Conservation (phyloP, 345 rosid genomes). For the Lagerstroemia speciosa region DNA sequence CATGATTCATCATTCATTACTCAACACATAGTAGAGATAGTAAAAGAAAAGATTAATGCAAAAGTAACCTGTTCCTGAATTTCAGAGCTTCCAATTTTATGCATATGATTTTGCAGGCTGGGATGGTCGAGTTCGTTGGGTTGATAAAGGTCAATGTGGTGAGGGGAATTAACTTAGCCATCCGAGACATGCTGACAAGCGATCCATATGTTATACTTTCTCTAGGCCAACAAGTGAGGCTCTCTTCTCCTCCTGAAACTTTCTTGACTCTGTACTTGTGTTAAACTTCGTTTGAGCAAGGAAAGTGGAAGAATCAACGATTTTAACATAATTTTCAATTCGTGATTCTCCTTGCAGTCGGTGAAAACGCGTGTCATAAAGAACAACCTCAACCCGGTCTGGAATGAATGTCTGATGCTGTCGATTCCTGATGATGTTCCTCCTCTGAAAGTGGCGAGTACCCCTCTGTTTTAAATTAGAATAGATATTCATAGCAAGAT, state of each 20-base stretch:
- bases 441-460: constrained; percentile 28
- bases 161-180: constrained; percentile 86
- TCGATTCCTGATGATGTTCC: constrained; percentile 87
- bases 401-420: constrained; percentile 93
- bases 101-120: constrained; percentile 44
- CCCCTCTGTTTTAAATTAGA: no score
- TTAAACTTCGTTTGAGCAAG: no score
- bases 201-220: constrained; percentile 89
- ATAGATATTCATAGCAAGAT: neutral
- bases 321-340: no score
- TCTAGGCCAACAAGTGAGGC: constrained; percentile 78
- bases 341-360: constrained; percentile 34
- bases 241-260: neutral
- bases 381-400: constrained; percentile 90
- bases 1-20: no score
- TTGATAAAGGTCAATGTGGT: constrained; percentile 90
- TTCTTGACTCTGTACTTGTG: no score
- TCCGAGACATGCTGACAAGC: constrained; percentile 78
- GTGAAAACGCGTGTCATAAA: constrained; percentile 87
- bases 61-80: no score
- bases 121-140: constrained; percentile 95
- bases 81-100: no score
- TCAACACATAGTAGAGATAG: no score
- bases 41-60: no score
- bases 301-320: neutral